These are phyloP conservation scores for Pseudogymnoascus verrucosus DNA, from an alignment of 2,329 filamentous ascomycete genomes.

Conservation along the genomic window DNA sequence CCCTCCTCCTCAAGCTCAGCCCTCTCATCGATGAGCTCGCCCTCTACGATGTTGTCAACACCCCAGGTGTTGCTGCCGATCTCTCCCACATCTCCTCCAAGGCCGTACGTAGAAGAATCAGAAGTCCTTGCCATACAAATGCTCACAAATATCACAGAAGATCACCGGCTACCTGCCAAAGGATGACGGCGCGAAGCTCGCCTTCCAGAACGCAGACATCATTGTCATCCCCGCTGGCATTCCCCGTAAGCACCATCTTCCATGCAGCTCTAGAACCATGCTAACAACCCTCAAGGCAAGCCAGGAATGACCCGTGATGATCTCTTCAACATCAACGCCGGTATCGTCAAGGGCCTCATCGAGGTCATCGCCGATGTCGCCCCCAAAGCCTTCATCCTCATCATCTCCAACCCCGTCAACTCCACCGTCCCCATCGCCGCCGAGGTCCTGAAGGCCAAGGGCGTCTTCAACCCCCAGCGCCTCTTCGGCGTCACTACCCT, in stretches of 20 bases:
- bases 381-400: conserved; percentile 88
- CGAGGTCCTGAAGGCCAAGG: conserved; percentile 89
- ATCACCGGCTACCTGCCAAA: conserved; percentile 80
- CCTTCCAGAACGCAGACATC: conserved; percentile 88
- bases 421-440: conserved; percentile 96
- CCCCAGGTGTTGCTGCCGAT: conserved; percentile 89
- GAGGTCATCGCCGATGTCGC: conserved; percentile 79
- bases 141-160: conserved; percentile 48
- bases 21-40: conserved; percentile 85
- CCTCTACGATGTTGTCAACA: conserved; percentile 99
- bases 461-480: conserved; percentile 89
- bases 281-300: conserved; percentile 60
- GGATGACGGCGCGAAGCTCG: conserved; percentile 76
- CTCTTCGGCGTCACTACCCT: conserved; percentile 98
- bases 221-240: conserved; percentile 97
- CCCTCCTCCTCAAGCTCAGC: conserved; percentile 87
- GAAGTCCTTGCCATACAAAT: conserved; percentile 15
- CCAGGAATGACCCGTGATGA: conserved; percentile 99
- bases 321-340: conserved; percentile 99
- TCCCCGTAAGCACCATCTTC: conserved; percentile 61
- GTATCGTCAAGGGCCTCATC: conserved; percentile 90
- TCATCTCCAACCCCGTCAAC: conserved; percentile 99
- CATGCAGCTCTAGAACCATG: conserved; percentile 11
- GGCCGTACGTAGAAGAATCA: conserved; percentile 40
- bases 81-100: conserved; percentile 93